Evolutionary conservation across 148 eudicot genomes (phyloP).

Genomic region (Camellia granthamiana): DNA sequence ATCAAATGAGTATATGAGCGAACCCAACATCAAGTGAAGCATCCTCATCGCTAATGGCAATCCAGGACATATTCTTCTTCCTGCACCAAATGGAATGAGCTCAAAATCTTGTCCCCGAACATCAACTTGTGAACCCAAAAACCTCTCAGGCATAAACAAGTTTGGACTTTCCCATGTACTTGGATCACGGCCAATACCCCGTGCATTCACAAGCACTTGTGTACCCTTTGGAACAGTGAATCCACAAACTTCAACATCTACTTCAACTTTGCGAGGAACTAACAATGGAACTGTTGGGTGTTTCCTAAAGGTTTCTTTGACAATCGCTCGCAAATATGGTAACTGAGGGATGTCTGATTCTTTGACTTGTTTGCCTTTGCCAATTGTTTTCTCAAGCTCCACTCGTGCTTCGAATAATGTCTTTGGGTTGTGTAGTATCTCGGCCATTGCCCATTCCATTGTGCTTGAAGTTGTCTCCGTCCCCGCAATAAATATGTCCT

Average conservation of each 20-base stretch:
- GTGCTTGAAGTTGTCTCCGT: not conserved
- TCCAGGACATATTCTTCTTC: slow-evolving; percentile 38
- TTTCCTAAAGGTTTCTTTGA: slow-evolving; percentile 37
- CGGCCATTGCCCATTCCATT: slow-evolving; percentile 19
- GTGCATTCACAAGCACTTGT: slow-evolving; percentile 40
- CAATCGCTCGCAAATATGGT: slow-evolving; percentile 32
- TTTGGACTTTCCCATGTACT: slow-evolving; percentile 30
- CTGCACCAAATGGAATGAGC: slow-evolving; percentile 33
- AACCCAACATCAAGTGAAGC: slow-evolving; percentile 34
- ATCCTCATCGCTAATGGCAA: slow-evolving; percentile 34
- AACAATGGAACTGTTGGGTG: slow-evolving; percentile 41
- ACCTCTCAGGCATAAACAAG: slow-evolving; percentile 35
- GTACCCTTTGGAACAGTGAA: slow-evolving; percentile 31
- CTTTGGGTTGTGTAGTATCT: slow-evolving; percentile 29
- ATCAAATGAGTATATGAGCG: slow-evolving; percentile 28
- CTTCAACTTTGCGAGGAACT: slow-evolving; percentile 29
- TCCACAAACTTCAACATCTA: slow-evolving; percentile 13
- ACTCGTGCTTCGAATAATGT: slow-evolving; percentile 22
- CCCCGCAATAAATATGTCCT: not conserved
- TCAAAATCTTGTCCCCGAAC: slow-evolving; percentile 33
- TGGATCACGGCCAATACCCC: slow-evolving; percentile 43
- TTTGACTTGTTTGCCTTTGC: slow-evolving; percentile 19
- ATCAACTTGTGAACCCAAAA: slow-evolving; percentile 29
- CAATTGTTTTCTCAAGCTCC: slow-evolving; percentile 27
- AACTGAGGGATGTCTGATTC: slow-evolving; percentile 28